Evolutionary conservation across 2,329 filamentous ascomycete genomes (phyloP).

Genomic region (Diaporthe ilicicola): DNA sequence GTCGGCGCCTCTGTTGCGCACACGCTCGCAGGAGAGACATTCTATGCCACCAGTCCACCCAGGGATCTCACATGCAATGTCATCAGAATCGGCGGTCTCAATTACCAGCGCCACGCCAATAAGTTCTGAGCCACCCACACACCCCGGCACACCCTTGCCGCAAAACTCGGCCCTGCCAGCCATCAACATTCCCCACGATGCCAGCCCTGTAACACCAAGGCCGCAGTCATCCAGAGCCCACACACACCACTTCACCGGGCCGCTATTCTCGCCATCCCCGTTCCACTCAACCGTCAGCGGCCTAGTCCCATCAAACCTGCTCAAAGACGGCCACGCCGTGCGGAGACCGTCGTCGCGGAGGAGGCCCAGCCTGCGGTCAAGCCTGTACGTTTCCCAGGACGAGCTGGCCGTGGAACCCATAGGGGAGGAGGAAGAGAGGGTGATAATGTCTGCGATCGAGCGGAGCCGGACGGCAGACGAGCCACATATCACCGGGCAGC

Average conservation of each 20-base stretch:
- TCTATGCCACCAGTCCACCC: conserved; percentile 42
- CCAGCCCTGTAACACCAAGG: conserved; percentile 41
- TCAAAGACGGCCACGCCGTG: conserved; percentile 54
- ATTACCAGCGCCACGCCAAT: conserved; percentile 38
- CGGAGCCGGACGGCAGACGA: conserved; percentile 26
- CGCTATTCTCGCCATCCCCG: conserved; percentile 67
- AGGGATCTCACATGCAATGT: conserved; percentile 45
- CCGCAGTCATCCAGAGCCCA: conserved; percentile 44
- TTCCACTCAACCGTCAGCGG: conserved; percentile 67
- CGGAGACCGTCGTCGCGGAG: conserved; percentile 53
- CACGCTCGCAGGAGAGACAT: conserved; percentile 53
- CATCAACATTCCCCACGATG: conserved; percentile 18
- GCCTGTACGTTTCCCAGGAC: conserved; percentile 61
- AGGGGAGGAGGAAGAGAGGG: conserved; percentile 35
- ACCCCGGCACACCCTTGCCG: conserved; percentile 37
- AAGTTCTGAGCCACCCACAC: conserved; percentile 42
- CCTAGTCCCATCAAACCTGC: conserved; percentile 64
- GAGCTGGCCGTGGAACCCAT: conserved; percentile 42
- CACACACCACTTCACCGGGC: conserved; percentile 52
- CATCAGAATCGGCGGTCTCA: conserved; percentile 46
- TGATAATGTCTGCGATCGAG: conserved; percentile 30
- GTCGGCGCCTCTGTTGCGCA: conserved; percentile 50
- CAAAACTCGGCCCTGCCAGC: neutral
- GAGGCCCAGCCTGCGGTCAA: conserved; percentile 60
- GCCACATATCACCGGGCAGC: neutral